A percentile compares a stretch with the other conserved stretches of the same genome.
These are phyloP conservation scores for Ceriops tagal DNA, from an alignment of 345 rosid species.

Conservation along the genomic window DNA sequence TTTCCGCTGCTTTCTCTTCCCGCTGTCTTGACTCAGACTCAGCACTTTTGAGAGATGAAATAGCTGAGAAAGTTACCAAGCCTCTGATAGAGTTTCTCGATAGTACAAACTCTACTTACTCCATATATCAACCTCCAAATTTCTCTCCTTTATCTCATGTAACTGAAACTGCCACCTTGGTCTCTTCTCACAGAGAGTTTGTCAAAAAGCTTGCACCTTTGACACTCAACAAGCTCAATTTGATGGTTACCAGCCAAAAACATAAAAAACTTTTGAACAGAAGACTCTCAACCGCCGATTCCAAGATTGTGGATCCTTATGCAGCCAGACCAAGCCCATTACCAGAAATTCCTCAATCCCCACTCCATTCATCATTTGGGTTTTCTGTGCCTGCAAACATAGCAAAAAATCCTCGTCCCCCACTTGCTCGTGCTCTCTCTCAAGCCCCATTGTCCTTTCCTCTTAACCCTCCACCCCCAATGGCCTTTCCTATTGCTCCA, in stretches of 20 bases:
- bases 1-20: conserved; percentile 50
- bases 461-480: conserved; percentile 22
- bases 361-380: conserved; percentile 47
- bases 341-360: conserved; percentile 38
- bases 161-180: conserved; percentile 16
- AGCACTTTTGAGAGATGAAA: conserved; percentile 14
- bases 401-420: conserved; percentile 42
- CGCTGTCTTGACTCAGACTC: conserved; percentile 32
- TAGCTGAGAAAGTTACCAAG: conserved; percentile 26
- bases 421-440: conserved; percentile 8
- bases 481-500: conserved; percentile 33
- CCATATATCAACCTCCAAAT: conserved; percentile 38
- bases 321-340: conserved; percentile 54
- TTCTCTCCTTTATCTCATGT: conserved; percentile 34
- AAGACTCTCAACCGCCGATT: conserved; percentile 39
- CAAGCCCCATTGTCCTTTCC: conserved; percentile 21
- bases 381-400: conserved; percentile 46
- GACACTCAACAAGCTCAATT: conserved; percentile 39
- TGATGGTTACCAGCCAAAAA: conserved; percentile 31
- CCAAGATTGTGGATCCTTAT: conserved; percentile 30
- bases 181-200: conserved; percentile 28
- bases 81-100: conserved; percentile 42
- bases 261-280: conserved; percentile 26
- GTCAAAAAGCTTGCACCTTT: conserved; percentile 44
- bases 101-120: conserved; percentile 53